These are phyloP conservation scores for Cadophora luteo-olivacea DNA, from an alignment of 2,329 filamentous ascomycete species.

Conservation along the genomic window DNA sequence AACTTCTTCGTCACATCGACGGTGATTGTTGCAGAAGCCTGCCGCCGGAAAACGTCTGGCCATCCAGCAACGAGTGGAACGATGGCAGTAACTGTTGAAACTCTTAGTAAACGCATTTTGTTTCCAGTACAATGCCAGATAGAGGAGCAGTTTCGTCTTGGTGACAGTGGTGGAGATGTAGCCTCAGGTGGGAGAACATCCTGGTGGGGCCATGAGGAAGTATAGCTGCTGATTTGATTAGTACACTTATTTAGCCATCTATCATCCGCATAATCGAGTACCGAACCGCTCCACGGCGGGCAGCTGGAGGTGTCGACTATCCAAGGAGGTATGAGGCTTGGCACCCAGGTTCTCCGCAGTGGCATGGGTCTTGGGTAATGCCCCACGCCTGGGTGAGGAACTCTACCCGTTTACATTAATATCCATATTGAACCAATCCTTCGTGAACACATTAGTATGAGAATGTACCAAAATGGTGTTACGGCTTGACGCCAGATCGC, in stretches of 20 bases:
- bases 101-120: neutral
- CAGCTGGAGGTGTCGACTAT: neutral
- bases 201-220: neutral
- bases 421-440: slow-evolving; percentile 42
- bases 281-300: no score
- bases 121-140: neutral
- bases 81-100: neutral
- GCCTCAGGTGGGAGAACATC: no score
- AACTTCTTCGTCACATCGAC: slow-evolving; percentile 36
- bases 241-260: neutral
- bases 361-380: neutral
- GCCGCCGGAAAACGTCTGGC: neutral
- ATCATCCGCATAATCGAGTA: neutral
- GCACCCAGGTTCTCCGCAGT: neutral
- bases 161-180: neutral
- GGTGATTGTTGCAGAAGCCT: slow-evolving; percentile 30
- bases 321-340: neutral
- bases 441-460: neutral
- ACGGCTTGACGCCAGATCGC: neutral
- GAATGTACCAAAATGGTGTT: neutral
- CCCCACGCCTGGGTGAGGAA: neutral
- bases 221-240: neutral
- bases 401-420: slow-evolving; percentile 23
- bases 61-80: neutral
- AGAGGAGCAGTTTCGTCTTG: neutral